Percentiles rank a stretch among this genome's conserved stretches.
Conservation (phyloP, 495 filamentous ascomycete genomes). For the Pyronema domesticum region DNA sequence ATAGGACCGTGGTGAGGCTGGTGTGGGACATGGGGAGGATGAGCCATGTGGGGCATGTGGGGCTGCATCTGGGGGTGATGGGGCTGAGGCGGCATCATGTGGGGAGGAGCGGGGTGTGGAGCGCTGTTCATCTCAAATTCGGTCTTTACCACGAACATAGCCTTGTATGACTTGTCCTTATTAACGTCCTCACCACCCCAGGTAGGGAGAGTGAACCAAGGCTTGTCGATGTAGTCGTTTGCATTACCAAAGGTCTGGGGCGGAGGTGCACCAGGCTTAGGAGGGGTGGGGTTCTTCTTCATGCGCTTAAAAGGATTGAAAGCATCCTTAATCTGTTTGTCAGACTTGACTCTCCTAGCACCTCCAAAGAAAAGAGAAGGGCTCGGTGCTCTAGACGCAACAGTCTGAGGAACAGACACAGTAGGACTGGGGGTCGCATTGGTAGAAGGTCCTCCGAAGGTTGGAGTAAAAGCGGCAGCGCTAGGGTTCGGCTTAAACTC, state of each 20-base stretch:
- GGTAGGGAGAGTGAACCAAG: constrained; percentile 46
- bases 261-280: constrained; percentile 1
- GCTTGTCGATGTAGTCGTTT: constrained; percentile 47
- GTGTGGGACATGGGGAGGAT: constrained; percentile 34
- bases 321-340: constrained; percentile 35
- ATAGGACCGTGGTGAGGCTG: constrained; percentile 23
- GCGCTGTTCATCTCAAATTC: constrained; percentile 28
- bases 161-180: constrained; percentile 41
- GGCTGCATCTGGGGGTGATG: constrained; percentile 45
- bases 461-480: constrained; percentile 47
- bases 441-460: constrained; percentile 28
- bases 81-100: constrained; percentile 34
- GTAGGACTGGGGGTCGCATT: constrained; percentile 36
- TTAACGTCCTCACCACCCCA: constrained; percentile 41
- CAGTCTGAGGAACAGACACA: constrained; percentile 28
- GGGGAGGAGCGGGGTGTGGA: constrained; percentile 38
- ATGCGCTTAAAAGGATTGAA: constrained; percentile 56
- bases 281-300: constrained; percentile 32
- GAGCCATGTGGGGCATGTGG: constrained; percentile 30
- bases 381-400: constrained; percentile 37
- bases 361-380: constrained; percentile 44
- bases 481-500: constrained; percentile 57
- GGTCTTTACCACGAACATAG: constrained; percentile 41
- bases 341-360: constrained; percentile 34
- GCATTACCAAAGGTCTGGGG: constrained; percentile 18